Evolutionary conservation across 2,329 filamentous ascomycete species (phyloP), one percentile per base, ranked within the genome.

Genomic region (Paracorniculantispora psalliotae): DNA sequence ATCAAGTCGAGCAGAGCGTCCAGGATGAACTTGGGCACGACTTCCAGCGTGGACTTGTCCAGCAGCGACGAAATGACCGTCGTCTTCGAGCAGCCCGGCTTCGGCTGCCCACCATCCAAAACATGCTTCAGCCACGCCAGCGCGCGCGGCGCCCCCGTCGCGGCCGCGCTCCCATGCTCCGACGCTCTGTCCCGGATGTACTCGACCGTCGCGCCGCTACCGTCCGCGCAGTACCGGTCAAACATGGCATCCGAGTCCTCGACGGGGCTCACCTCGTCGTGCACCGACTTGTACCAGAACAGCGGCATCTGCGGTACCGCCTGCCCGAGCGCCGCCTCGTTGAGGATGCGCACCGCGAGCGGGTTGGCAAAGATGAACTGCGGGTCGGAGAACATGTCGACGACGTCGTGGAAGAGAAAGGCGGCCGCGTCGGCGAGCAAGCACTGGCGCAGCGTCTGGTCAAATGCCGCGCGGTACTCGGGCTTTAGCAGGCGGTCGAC

Each of bases 241-340:
- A 80, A 71, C 21, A 81, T 62, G 0, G 60, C 67, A 55, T 82
- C 79, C 3, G 75, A 79, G 28, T 77, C 74, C 5, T 62, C 67
- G 2, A 79, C 68, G 3, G 71, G 68, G 17, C 73, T 77, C 57
- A 80, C 65, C 60, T 80, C 73, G 56, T 83, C 80, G 7, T 65
- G 62, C 26, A 75, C 71, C 0, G 78, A 75, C 64, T 83, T 81
- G 67, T 82, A 82, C 4, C 79, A 67, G 62, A 77, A 79, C 3
- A 82, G 47, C 0, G 80, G 80, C 62, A 80, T 77, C 37, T 71
- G 63, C 1, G 80, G 80, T 0, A 73, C 66, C 1, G 74, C 73
- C 44, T 78, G 72, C 33, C 67, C 66, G 4, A 69, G 67, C 49
- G 64, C 63, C 28, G 70, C 62, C 58, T 67, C 69, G 17, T 69